Evolutionary conservation across 257 asterid species (phyloP).

Genomic region (Verbena officinalis): DNA sequence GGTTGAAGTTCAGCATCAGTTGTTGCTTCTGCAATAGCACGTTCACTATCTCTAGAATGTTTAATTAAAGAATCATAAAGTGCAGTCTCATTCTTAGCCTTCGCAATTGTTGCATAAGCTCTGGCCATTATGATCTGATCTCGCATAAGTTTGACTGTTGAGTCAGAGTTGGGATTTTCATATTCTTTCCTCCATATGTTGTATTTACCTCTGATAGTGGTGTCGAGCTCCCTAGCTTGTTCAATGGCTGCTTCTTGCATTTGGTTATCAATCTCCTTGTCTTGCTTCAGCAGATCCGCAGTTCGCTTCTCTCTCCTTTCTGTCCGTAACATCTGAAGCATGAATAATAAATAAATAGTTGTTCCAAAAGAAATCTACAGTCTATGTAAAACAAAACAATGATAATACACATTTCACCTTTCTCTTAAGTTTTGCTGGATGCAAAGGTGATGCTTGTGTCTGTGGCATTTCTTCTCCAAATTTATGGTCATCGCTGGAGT

Average conservation of each 20-base stretch:
- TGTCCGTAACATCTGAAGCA: constrained; percentile 63
- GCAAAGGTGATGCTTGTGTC: constrained; percentile 42
- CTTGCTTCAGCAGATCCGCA: constrained; percentile 72
- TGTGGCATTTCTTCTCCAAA: constrained; percentile 39
- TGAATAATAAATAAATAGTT: constrained; percentile 16
- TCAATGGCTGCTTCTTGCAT: constrained; percentile 83
- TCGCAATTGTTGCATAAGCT: constrained; percentile 90
- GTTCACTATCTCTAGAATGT: constrained; percentile 78
- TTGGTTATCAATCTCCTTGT: constrained; percentile 58
- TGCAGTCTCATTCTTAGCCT: constrained; percentile 67
- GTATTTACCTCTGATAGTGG: constrained; percentile 74
- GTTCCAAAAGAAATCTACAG: constrained; percentile 14
- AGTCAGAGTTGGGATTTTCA: constrained; percentile 79
- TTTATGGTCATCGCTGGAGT: constrained; percentile 34
- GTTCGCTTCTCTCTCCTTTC: constrained; percentile 74
- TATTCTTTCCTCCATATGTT: constrained; percentile 95
- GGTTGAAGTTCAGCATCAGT: constrained; percentile 84
- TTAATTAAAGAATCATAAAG: constrained; percentile 68
- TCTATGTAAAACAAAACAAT: constrained; percentile 12
- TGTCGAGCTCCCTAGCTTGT: constrained; percentile 78
- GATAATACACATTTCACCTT: constrained; percentile 52
- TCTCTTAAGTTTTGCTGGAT: constrained; percentile 83
- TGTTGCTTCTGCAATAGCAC: constrained; percentile 80
- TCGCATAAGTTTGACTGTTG: constrained; percentile 85
- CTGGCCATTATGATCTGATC: constrained; percentile 96